These are phyloP conservation scores for Eutrema japonicum DNA, from an alignment of 345 rosid species.

Conservation along the genomic window DNA sequence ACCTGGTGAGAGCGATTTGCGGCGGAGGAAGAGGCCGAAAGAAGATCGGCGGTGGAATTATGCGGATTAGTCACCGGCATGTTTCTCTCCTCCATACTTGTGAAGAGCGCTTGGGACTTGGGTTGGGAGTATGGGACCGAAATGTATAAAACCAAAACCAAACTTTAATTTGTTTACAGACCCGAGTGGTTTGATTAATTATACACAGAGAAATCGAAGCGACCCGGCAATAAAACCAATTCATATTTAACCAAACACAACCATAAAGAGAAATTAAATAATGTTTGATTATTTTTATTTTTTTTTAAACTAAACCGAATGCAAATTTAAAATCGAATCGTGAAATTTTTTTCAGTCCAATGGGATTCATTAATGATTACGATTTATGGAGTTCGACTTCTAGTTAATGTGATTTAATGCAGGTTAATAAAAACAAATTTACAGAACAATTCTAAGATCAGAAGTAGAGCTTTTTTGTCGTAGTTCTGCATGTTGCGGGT, in stretches of 20 bases:
- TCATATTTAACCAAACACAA: background rate
- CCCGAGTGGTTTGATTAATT: background rate
- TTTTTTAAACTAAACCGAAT: too few relatives aligned
- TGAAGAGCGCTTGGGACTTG: background rate
- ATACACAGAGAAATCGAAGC: background rate
- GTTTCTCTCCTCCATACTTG: conserved; percentile 51
- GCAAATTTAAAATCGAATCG: too few relatives aligned
- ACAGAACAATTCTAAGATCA: too few relatives aligned
- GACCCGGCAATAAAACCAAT: background rate
- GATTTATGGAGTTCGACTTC: too few relatives aligned
- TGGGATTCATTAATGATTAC: too few relatives aligned
- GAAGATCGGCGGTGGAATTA: conserved; percentile 64
- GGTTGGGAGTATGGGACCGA: background rate
- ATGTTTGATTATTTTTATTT: too few relatives aligned
- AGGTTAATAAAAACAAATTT: too few relatives aligned
- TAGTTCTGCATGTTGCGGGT: too few relatives aligned
- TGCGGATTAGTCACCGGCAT: conserved; percentile 62
- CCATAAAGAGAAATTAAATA: too few relatives aligned
- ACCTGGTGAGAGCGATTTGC: conserved; percentile 44
- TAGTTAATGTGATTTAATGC: too few relatives aligned
- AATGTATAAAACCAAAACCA: conserved; percentile 36
- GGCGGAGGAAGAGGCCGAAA: conserved; percentile 46
- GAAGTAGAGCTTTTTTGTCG: too few relatives aligned
- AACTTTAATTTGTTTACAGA: background rate
- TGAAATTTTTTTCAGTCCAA: too few relatives aligned